Percentiles rank a stretch among this genome's conserved stretches.
Evolutionary conservation across 1,139 yeast species (phyloP).

Genomic region (Hansenula sp.): DNA sequence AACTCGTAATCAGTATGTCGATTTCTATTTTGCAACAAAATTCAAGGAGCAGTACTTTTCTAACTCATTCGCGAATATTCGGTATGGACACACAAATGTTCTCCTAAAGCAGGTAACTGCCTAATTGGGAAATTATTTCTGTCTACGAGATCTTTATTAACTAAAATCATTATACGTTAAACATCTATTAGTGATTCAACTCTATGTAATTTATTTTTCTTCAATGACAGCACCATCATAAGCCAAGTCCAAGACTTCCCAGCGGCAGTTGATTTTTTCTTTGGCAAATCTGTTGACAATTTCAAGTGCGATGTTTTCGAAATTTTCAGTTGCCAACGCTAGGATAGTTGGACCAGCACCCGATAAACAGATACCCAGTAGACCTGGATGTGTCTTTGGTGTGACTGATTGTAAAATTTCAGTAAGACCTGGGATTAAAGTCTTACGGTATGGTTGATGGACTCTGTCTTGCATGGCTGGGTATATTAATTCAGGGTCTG

Average conservation of each 20-base stretch:
- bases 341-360: slow-evolving; percentile 98
- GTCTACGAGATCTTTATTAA: no score
- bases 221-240: slow-evolving; percentile 69
- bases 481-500: slow-evolving; percentile 76
- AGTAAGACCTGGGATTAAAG: slow-evolving; percentile 83
- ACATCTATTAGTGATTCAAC: background rate
- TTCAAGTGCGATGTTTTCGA: slow-evolving; percentile 74
- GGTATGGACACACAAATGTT: background rate
- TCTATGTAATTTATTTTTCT: slow-evolving; percentile 9
- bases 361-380: slow-evolving; percentile 88
- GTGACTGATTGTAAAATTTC: slow-evolving; percentile 79
- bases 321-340: slow-evolving; percentile 86
- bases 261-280: slow-evolving; percentile 66
- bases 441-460: slow-evolving; percentile 93
- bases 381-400: slow-evolving; percentile 77
- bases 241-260: slow-evolving; percentile 85
- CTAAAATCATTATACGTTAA: background rate
- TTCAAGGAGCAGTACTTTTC: background rate
- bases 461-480: slow-evolving; percentile 96
- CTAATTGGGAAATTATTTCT: background rate
- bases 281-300: slow-evolving; percentile 66
- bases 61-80: background rate
- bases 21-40: no score
- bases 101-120: background rate
- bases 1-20: no score